These are phyloP conservation scores for Tylopilus microsporus DNA, from an alignment of 1,284 basidiomycete genomes.

Conservation along the genomic window DNA sequence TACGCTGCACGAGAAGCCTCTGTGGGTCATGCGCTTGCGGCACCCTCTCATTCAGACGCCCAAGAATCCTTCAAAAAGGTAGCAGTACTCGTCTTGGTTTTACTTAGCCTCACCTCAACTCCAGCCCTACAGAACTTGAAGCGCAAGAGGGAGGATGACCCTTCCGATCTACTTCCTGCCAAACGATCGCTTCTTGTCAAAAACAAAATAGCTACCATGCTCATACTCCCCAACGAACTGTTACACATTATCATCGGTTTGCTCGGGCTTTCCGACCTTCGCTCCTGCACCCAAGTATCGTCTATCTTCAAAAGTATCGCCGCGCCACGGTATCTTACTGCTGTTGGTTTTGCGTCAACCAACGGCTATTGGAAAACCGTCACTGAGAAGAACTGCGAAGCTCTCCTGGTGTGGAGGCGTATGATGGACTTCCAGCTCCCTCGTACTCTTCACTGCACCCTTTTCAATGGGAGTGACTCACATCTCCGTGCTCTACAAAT, in stretches of 20 bases:
- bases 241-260: background rate
- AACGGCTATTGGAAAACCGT: no score
- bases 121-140: background rate
- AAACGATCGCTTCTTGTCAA: background rate
- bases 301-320: background rate
- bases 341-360: background rate
- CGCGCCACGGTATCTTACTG: background rate
- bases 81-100: no score
- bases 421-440: background rate
- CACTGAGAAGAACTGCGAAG: no score
- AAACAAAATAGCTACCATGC: background rate
- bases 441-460: background rate
- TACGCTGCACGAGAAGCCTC: no score
- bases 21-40: no score
- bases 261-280: background rate
- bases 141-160: background rate
- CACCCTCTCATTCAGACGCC: no score
- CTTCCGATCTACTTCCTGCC: background rate
- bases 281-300: background rate
- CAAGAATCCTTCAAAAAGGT: no score
- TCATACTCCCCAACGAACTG: background rate
- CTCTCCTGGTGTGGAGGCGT: background rate
- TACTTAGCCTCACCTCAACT: no score
- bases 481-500: background rate
- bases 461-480: background rate